Evolutionary conservation across 148 eudicot species (phyloP).

Genomic region (Drosera capensis): DNA sequence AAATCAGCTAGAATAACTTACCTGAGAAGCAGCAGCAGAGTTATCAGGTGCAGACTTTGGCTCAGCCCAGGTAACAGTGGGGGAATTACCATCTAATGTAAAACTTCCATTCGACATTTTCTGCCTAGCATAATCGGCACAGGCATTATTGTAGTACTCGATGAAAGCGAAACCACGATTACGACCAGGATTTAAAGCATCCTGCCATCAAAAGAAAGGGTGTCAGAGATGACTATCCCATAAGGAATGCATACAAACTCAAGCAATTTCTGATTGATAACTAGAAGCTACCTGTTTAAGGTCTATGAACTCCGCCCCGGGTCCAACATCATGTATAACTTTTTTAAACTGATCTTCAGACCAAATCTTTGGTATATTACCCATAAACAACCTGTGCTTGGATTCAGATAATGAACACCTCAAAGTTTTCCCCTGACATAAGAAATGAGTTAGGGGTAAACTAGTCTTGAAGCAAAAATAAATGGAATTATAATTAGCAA

Average conservation of each 20-base stretch:
- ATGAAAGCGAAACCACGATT: slow-evolving; percentile 93
- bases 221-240: not conserved
- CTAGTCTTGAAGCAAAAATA: not conserved
- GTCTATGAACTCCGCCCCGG: slow-evolving; percentile 60
- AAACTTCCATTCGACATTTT: slow-evolving; percentile 65
- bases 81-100: slow-evolving; percentile 73
- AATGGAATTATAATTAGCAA: not conserved
- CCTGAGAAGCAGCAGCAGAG: slow-evolving; percentile 70
- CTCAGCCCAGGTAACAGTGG: slow-evolving; percentile 97
- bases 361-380: slow-evolving; percentile 79
- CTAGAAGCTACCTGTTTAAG: slow-evolving; percentile 49
- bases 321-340: slow-evolving; percentile 54
- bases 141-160: slow-evolving; percentile 90
- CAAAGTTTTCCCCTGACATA: slow-evolving; percentile 57
- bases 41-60: slow-evolving; percentile 43
- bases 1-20: slow-evolving; percentile 5
- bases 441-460: not conserved
- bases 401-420: slow-evolving; percentile 92
- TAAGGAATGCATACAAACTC: too few species aligned
- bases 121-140: slow-evolving; percentile 87
- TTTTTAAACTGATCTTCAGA: slow-evolving; percentile 56
- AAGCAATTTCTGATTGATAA: not conserved
- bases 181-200: slow-evolving; percentile 68
- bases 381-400: slow-evolving; percentile 73
- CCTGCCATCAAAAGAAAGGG: slow-evolving; percentile 26